A percentile compares a stretch with the other conserved stretches of the same genome.
These are phyloP conservation scores for Penicilliopsis zonata DNA, from an alignment of 495 filamentous ascomycete species.

Conservation along the genomic window DNA sequence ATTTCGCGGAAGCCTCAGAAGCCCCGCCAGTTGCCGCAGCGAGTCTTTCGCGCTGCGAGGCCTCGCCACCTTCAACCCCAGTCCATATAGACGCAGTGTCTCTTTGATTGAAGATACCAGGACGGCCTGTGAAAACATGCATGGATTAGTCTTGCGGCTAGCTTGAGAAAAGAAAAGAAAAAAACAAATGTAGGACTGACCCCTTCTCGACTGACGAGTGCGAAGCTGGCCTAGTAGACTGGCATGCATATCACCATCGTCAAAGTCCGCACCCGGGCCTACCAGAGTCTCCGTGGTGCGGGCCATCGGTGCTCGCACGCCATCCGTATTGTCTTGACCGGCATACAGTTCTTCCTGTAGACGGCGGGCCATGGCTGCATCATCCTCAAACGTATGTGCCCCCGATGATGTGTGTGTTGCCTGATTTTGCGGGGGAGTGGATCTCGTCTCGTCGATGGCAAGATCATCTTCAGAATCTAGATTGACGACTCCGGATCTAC, in stretches of 20 bases:
- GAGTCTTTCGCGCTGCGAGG: conserved; percentile 37
- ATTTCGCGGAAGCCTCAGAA: conserved; percentile 57
- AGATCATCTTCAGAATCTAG: conserved; percentile 57
- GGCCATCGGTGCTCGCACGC: conserved; percentile 80
- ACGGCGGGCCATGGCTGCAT: conserved; percentile 84
- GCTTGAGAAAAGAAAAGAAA: neutral
- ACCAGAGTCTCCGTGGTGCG: conserved; percentile 86
- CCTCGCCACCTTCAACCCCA: conserved; percentile 35
- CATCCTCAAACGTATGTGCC: conserved; percentile 51
- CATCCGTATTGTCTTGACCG: conserved; percentile 41
- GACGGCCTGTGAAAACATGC: conserved; percentile 26
- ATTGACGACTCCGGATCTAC: conserved; percentile 51
- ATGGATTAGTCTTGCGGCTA: conserved; percentile 5
- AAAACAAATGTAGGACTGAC: conserved; percentile 21
- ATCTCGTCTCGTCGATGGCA: conserved; percentile 14
- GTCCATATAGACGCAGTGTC: conserved; percentile 65
- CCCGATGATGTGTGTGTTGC: conserved; percentile 3
- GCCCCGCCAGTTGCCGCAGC: conserved; percentile 59
- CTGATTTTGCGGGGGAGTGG: conserved; percentile 10
- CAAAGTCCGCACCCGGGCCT: conserved; percentile 49
- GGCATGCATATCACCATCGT: conserved; percentile 48
- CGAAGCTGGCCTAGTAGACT: conserved; percentile 57
- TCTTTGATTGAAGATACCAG: conserved; percentile 80
- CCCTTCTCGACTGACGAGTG: conserved; percentile 33
- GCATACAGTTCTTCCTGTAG: conserved; percentile 87